Evolutionary conservation across 345 rosid genomes (phyloP).

Genomic region (Hypericum androsaemum): DNA sequence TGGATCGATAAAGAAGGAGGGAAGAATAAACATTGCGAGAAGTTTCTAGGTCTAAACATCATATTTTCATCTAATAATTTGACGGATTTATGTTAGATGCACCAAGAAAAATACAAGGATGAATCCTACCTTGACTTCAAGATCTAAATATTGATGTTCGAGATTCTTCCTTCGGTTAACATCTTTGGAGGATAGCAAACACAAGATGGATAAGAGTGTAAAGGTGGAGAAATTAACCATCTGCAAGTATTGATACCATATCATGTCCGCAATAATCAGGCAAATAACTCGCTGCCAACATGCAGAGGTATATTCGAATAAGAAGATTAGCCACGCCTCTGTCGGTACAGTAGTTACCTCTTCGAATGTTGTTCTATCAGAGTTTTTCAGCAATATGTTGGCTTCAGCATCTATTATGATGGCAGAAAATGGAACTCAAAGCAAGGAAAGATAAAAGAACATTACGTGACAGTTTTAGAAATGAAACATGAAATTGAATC

Average conservation of each 20-base stretch:
- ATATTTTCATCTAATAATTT: too few species aligned
- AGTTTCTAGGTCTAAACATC: too few species aligned
- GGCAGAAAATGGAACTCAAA: conserved; percentile 25
- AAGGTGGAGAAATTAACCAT: too few species aligned
- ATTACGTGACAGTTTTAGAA: too few species aligned
- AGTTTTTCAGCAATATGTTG: conserved; percentile 46
- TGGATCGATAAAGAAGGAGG: too few species aligned
- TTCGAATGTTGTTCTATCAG: conserved; percentile 37
- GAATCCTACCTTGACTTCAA: conserved; percentile 58
- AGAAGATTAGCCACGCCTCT: conserved; percentile 42
- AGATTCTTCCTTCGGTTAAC: conserved; percentile 30
- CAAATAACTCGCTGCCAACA: neutral
- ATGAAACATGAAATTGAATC: too few species aligned
- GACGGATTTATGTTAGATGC: too few species aligned
- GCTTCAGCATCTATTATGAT: conserved; percentile 94
- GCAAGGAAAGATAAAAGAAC: conserved; percentile 20
- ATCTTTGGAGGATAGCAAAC: conserved; percentile 27
- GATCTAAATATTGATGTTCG: conserved; percentile 57
- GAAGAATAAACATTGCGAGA: too few species aligned
- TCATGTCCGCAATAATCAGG: neutral
- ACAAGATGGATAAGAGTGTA: too few species aligned
- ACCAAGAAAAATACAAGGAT: neutral
- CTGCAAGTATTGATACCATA: too few species aligned
- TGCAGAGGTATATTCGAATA: neutral
- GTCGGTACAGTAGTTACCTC: conserved; percentile 27